Base-by-base conservation (phyloP, 1,284 basidiomycete species). In the Microbotryum saponariae region DNA sequence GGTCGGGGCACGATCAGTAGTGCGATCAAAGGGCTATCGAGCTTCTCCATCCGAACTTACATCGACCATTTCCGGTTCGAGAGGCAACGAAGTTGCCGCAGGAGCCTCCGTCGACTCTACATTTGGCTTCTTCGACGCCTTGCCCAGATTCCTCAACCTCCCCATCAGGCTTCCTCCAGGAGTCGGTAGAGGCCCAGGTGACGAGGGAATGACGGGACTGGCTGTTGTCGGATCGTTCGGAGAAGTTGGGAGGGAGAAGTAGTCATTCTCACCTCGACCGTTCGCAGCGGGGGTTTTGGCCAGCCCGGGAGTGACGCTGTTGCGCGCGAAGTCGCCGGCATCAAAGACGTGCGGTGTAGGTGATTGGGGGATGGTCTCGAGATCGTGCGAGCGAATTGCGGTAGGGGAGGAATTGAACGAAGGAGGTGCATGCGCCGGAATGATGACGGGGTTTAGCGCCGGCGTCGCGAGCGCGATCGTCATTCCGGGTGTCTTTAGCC, bases 381-480 rank as follows among this genome's bases (percentile, higher is more conserved):
- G 59, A 14, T 66, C 63, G n/a, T 25, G 37, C 23, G 57, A 56
- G 3, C 37, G 37, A 8, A 47, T 46, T 25, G n/a, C 44, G 21
- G 58, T 51, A 8, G 66, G 64, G 9, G 64, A 65, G n/a, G 48
- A 16, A 3, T 14, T 18, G 8, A 44, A 14, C 18, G 42, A 18
- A 16, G 46, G 37, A n/a, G 58, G 29, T 6, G 67, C 60, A 20
- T 76, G 70, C 2, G 78, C 68, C 4, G 79, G 73, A 12, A 78
- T 73, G 6, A 80, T 72, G 2, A 74, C 72, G 1, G 84, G 85
- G 18, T 82, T 77, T 18, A 85, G 74, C 2, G 87, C 87, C 0
- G 86, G 87, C 3, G 82, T 76, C 54, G 87, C 81, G 71, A 85
- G 80, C 0, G 82, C 80, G 3, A 86, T 82, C 33, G 81, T 79